Base-by-base conservation (phyloP, 1,284 basidiomycete species). In the Cutaneotrichosporon cavernicola region DNA sequence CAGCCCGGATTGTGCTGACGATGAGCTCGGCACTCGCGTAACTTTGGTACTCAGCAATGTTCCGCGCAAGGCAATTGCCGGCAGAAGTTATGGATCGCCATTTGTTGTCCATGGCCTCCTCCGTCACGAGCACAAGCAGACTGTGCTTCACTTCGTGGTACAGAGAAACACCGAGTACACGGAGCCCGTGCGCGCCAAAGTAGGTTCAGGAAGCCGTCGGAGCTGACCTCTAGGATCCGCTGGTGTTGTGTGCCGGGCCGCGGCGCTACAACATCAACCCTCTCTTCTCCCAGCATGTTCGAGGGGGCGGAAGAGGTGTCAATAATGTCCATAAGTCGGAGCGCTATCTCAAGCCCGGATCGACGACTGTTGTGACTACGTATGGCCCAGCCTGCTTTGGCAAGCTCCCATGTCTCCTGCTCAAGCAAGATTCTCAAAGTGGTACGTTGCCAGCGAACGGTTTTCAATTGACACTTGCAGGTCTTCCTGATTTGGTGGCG, bases 281-380 rank as follows among this genome's bases (percentile, higher is more conserved):
- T 0, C 83, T 97, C 46, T 98, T 91, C 81, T 95, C 92, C 69
- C 93, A 97, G 74, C 93, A 95, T 73, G 89, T 90, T 5, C 87
- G 89, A 22, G 92, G 92, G 11, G 92, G 93, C 9, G 90, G 90
- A 7, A 91, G 90, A 75, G 92, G 93, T 9, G 84, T 88, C 49
- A 99, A 99, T 83, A 97, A 98, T 71, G 93, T 97, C 1, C 95
- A 99, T 85, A 99, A 97, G 76, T 97, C 91, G 65, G 93, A 98
- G 80, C 86, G 91, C n/a, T 99, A 89, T 81, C 83, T 99, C 31
- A 87, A 90, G 47, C 92, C 91, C 71, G 90, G 91, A 2, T 82
- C 83, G 38, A 92, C 92, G 1, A 86, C 84, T 58, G 89, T 97
- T 21, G 92, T 89, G 0, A 96, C 92, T 3, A 86, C 89, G 0